Evolutionary conservation across 768 basidiomycete species (phyloP), one percentile per base, ranked within the genome.

Genomic region (Cystobasidium ongulense): DNA sequence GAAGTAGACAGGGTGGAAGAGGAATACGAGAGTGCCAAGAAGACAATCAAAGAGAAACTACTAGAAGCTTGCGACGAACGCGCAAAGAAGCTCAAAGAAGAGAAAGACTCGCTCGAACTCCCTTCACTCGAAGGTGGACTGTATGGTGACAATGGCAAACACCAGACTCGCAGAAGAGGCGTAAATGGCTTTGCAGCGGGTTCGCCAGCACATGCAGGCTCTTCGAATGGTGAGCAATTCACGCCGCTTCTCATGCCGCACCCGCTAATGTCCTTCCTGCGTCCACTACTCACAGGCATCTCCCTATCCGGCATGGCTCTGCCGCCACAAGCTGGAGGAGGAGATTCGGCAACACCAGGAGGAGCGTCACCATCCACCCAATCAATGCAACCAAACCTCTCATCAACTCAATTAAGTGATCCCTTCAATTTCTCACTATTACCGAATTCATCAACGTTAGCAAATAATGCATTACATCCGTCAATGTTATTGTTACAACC

Each of bases 1-100:
- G 83, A 84, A 74, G 72, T 82, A 57, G 81, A 82, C 63, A 75
- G 79, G n/a, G 81, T 84, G 59, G 82, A 84, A 76, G 82, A 81
- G 57, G 81, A 82, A 74, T 83, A 81, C 74, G 80, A 80, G 78
- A 80, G 80, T 54, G 81, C 81, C 18, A 78, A 81, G 23, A 82
- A 83, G 67, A 79, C 80, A 11, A 82, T 82, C 2, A 76, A 80
- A 57, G 80, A 81, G 76, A 73, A 81, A 39, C 68, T 84, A 29
- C 61, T 83, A 27, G 82, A 81, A 23, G 78, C 80, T 2, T 78
- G 83, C 27, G 83, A 84, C 74, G 83, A 84, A 73, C 63, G 82
- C 25, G 74, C 81, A 63, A 76, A 80, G 72, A 81, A 81, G 54
- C 72, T 83, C n/a, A 76, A 80, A 63, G 83, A 84, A 66, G 83